Conservation (phyloP, 2,329 filamentous ascomycete species). For the Helotiales sp. region DNA sequence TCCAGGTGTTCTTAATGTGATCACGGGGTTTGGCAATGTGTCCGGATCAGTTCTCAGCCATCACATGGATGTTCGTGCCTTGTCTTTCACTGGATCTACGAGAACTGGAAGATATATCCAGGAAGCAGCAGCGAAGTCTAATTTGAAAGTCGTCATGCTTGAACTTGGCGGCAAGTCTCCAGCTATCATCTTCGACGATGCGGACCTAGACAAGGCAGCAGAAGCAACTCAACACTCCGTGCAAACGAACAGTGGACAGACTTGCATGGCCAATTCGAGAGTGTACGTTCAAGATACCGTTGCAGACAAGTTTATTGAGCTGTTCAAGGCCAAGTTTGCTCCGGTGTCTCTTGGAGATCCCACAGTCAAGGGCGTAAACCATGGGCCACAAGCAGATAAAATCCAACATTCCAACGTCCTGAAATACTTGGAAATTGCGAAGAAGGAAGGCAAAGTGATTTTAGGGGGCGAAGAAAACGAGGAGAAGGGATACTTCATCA, state of each 20-base stretch:
- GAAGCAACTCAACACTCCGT: slow-evolving; percentile 29
- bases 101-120: slow-evolving; percentile 72
- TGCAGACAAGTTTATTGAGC: slow-evolving; percentile 30
- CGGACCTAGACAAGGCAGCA: slow-evolving; percentile 49
- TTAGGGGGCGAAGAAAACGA: slow-evolving; percentile 18
- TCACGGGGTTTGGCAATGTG: slow-evolving; percentile 46
- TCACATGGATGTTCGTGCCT: slow-evolving; percentile 43
- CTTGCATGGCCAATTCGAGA: slow-evolving; percentile 35
- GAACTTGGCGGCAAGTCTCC: slow-evolving; percentile 70
- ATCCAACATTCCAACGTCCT: slow-evolving; percentile 31
- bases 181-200: slow-evolving; percentile 65
- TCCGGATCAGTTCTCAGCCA: slow-evolving; percentile 39
- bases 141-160: slow-evolving; percentile 64
- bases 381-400: slow-evolving; percentile 36
- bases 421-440: slow-evolving; percentile 34
- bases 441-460: slow-evolving; percentile 27
- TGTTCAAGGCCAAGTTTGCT: slow-evolving; percentile 32
- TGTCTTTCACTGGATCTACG: slow-evolving; percentile 76
- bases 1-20: slow-evolving; percentile 48
- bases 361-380: slow-evolving; percentile 22
- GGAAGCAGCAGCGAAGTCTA: slow-evolving; percentile 65
- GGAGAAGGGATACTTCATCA: slow-evolving; percentile 26
- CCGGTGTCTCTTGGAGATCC: slow-evolving; percentile 30
- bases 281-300: slow-evolving; percentile 36
- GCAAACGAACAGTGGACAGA: slow-evolving; percentile 35